These are phyloP conservation scores for Leishmania aethiopica DNA, from an alignment of 208 protist genomes.

Conservation along the genomic window DNA sequence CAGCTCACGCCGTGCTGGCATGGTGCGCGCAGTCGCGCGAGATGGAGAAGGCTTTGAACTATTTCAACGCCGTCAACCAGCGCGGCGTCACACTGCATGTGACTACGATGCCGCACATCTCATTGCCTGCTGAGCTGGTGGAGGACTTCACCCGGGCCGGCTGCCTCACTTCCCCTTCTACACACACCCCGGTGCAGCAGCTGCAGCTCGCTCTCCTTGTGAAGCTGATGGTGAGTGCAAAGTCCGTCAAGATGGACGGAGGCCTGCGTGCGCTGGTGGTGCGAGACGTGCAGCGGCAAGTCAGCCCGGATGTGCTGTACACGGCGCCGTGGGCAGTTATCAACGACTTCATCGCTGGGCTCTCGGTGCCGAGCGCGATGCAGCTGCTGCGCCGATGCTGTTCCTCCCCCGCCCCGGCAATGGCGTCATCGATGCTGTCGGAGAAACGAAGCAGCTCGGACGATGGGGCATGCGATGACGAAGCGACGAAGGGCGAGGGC, in stretches of 20 bases:
- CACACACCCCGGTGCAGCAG: conserved; percentile 37
- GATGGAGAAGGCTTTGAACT: conserved; percentile 62
- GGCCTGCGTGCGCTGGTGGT: conserved; percentile 69
- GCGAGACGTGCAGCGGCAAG: conserved; percentile 69
- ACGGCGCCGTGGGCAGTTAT: conserved; percentile 72
- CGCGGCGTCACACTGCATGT: conserved; percentile 41
- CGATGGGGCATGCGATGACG: not conserved
- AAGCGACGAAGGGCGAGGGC: conserved; percentile 13
- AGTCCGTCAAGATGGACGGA: conserved; percentile 76
- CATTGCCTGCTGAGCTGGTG: not conserved
- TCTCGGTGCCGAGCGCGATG: conserved; percentile 82
- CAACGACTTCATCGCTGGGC: conserved; percentile 78
- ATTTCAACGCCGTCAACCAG: conserved; percentile 63
- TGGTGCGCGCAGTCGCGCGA: conserved; percentile 69
- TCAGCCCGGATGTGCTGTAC: conserved; percentile 36
- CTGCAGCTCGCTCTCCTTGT: conserved; percentile 71
- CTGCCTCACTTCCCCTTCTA: conserved; percentile 29
- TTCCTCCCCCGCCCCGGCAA: not conserved
- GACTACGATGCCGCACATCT: not conserved
- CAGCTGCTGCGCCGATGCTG: conserved; percentile 52
- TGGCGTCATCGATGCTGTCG: not conserved
- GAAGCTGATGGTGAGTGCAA: conserved; percentile 75
- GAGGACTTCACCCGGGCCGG: conserved; percentile 17
- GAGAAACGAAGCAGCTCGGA: not conserved
- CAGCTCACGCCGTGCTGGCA: conserved; percentile 63